Conservation (phyloP, 192 early-diverging fungal genomes). For the Coemansia sp. region DNA sequence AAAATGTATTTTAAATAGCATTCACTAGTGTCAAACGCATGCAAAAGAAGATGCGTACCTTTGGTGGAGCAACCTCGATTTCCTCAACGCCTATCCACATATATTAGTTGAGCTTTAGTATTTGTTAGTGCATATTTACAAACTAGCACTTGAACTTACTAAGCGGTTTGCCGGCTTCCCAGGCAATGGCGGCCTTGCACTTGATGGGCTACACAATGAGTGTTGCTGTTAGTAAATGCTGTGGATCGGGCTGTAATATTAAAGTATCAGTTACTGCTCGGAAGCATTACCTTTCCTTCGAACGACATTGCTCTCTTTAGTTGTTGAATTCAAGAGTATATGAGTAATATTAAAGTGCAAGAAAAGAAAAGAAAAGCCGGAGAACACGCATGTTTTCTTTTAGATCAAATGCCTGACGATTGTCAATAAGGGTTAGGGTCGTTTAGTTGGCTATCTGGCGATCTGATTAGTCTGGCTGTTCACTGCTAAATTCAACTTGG, state of each 20-base stretch:
- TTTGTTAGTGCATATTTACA: no score
- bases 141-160: constrained; percentile 57
- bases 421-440: no score
- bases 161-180: constrained; percentile 89
- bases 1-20: no score
- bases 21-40: no score
- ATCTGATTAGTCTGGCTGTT: no score
- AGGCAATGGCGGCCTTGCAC: constrained; percentile 93
- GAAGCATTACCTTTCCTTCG: constrained; percentile 25
- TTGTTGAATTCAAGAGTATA: no score
- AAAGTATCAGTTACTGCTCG: no score
- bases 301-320: constrained; percentile 14
- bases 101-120: not conserved
- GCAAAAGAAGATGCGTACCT: constrained; percentile 30
- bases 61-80: constrained; percentile 92
- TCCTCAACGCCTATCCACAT: constrained; percentile 75
- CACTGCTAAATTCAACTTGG: no score
- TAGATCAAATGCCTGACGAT: no score
- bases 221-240: not conserved
- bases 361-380: not conserved
- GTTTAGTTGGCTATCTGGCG: no score
- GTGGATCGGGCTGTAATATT: no score
- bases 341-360: not conserved
- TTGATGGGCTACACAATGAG: constrained; percentile 56
- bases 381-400: no score